Conservation (phyloP, 441 rosid genomes). For the Erodium trifolium region DNA sequence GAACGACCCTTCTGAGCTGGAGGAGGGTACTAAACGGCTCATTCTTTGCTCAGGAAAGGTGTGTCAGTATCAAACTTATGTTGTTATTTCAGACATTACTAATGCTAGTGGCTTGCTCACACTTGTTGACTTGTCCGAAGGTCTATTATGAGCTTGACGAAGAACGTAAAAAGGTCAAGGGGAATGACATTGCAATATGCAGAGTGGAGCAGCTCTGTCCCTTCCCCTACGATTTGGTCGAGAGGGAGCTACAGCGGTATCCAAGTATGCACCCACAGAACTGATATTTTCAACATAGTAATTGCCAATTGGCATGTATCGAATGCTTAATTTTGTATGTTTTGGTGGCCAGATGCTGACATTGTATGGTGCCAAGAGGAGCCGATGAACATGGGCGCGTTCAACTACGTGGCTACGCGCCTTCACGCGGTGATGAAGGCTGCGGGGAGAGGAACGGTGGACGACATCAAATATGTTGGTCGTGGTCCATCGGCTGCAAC, state of each 20-base stretch:
- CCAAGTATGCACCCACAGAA: slow-evolving; percentile 50
- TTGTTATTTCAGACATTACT: not conserved
- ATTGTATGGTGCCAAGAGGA: slow-evolving; percentile 98
- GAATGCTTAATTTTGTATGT: not conserved
- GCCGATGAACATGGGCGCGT: slow-evolving; percentile 97
- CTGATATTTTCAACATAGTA: not conserved
- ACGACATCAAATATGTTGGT: slow-evolving; percentile 72
- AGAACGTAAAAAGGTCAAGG: slow-evolving; percentile 54
- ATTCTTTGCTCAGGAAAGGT: slow-evolving; percentile 98
- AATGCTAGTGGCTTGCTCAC: not conserved
- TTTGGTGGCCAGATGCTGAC: slow-evolving; percentile 58
- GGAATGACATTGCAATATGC: slow-evolving; percentile 76
- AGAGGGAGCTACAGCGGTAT: slow-evolving; percentile 89
- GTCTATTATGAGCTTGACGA: slow-evolving; percentile 93
- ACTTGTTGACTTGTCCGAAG: slow-evolving; percentile 31
- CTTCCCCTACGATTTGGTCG: slow-evolving; percentile 86
- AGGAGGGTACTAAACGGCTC: slow-evolving; percentile 82
- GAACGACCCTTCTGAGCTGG: slow-evolving; percentile 72
- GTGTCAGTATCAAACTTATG: not conserved
- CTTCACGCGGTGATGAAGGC: slow-evolving; percentile 64
- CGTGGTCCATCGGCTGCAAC: slow-evolving; percentile 93
- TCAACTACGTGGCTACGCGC: slow-evolving; percentile 66
- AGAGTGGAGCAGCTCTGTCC: slow-evolving; percentile 96
- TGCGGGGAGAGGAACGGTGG: slow-evolving; percentile 51
- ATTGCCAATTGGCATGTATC: not conserved